Conservation (phyloP, 2,329 filamentous ascomycete genomes). For the Colletotrichum orbiculare region DNA sequence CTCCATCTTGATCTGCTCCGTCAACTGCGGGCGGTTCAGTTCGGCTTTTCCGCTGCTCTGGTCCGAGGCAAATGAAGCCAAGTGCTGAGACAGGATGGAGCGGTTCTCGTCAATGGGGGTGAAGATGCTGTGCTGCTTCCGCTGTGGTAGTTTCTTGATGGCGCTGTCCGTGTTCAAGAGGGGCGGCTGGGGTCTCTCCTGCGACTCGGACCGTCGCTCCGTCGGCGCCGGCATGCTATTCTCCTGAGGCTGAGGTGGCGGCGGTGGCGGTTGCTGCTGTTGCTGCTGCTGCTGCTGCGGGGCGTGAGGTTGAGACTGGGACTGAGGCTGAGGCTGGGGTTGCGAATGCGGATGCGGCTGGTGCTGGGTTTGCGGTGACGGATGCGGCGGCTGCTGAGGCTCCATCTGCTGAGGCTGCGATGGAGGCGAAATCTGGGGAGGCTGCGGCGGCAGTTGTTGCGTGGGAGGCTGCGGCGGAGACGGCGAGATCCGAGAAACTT, state of each 20-base stretch:
- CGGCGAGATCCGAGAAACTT: constrained; percentile 62
- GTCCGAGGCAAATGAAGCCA: constrained; percentile 72
- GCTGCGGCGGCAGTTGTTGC: constrained; percentile 60
- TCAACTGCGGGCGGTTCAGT: constrained; percentile 37
- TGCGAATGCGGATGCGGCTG: constrained; percentile 46
- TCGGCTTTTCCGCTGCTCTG: constrained; percentile 54
- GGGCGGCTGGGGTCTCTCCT: constrained; percentile 58
- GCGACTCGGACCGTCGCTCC: constrained; percentile 58
- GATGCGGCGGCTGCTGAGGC: constrained; percentile 46
- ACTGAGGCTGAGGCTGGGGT: constrained; percentile 47
- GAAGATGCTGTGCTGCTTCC: constrained; percentile 92
- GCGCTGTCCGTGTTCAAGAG: constrained; percentile 62
- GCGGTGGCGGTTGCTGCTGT: constrained; percentile 53
- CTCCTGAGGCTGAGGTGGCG: constrained; percentile 61
- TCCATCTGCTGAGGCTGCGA: constrained; percentile 55
- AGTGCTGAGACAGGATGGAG: constrained; percentile 88
- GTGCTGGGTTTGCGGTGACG: constrained; percentile 51
- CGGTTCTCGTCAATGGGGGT: constrained; percentile 95
- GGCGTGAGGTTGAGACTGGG: too few relatives aligned
- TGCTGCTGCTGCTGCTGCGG: constrained; percentile 55
- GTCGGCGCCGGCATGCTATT: constrained; percentile 61
- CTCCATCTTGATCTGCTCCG: constrained; percentile 38
- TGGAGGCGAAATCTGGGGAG: constrained; percentile 63
- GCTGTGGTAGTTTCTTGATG: constrained; percentile 75
- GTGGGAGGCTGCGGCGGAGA: constrained; percentile 69